phyloP scores from a whole-genome alignment of 805 yeast genomes.

The Ascoidea rubescens region DNA sequence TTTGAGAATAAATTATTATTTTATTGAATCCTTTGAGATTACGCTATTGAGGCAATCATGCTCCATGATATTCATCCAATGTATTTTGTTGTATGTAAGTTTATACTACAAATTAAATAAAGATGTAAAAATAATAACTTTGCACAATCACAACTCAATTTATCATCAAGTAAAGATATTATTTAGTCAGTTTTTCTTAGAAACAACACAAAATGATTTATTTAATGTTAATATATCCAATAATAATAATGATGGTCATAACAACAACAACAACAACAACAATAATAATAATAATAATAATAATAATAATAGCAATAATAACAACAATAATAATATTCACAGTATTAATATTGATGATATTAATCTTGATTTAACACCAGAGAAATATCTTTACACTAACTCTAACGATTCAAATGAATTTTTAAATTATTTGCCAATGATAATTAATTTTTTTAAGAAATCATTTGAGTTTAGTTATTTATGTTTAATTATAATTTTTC shows the following conservation, averaged over 20 bases:
- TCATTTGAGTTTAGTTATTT: constrained; percentile 4
- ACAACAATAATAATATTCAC: not conserved
- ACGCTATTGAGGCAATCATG: constrained; percentile 66
- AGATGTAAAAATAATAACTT: not conserved
- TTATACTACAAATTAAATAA: constrained; percentile 35
- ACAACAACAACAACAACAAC: not conserved
- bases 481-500: constrained; percentile 14
- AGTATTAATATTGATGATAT: too few relatives aligned
- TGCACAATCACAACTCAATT: constrained; percentile 5
- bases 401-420: not conserved
- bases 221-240: not conserved
- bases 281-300: not conserved
- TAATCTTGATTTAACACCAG: too few relatives aligned
- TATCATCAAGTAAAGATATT: not conserved
- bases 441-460: constrained; percentile 19
- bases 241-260: constrained; percentile 5
- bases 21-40: constrained; percentile 71
- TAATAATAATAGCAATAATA: not conserved
- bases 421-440: constrained; percentile 18
- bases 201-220: too few relatives aligned
- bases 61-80: constrained; percentile 76
- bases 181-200: not conserved
- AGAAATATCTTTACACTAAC: not conserved
- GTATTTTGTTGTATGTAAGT: constrained; percentile 47
- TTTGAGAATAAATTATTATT: constrained; percentile 61